A percentile compares a stretch with the other conserved stretches of the same genome.
Evolutionary conservation across 2,329 filamentous ascomycete genomes (phyloP).

Genomic region (Fusarium ramigenum): DNA sequence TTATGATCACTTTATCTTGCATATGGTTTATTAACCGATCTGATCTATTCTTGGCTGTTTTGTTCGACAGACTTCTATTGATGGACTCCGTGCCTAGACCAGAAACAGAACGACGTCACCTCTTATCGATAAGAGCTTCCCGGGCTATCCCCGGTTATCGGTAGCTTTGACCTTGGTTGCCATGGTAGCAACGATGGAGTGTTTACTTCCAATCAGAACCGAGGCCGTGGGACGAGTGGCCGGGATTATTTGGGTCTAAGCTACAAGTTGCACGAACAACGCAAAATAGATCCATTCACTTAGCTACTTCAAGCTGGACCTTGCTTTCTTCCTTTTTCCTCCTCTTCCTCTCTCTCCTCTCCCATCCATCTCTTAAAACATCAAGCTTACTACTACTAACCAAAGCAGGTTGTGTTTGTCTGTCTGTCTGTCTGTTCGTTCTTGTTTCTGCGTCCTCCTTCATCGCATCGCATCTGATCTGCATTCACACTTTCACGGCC

Average conservation of each 20-base stretch:
- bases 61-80: background rate
- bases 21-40: background rate
- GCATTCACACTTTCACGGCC: slow-evolving; percentile 13
- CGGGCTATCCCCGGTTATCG: slow-evolving; percentile 36
- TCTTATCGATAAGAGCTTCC: slow-evolving; percentile 39
- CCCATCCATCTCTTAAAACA: slow-evolving; percentile 8
- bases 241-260: slow-evolving; percentile 32
- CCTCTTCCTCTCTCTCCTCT: slow-evolving; percentile 17
- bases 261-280: slow-evolving; percentile 40
- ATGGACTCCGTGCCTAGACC: background rate
- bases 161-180: slow-evolving; percentile 43
- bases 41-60: background rate
- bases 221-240: slow-evolving; percentile 35
- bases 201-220: slow-evolving; percentile 48
- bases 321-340: slow-evolving; percentile 24
- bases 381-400: slow-evolving; percentile 46
- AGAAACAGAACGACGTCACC: slow-evolving; percentile 32
- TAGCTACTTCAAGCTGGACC: slow-evolving; percentile 9
- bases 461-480: background rate
- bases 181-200: slow-evolving; percentile 48
- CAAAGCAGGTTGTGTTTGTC: slow-evolving; percentile 44
- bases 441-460: slow-evolving; percentile 13
- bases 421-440: slow-evolving; percentile 42
- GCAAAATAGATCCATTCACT: slow-evolving; percentile 29
- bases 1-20: background rate